Base-by-base conservation (phyloP, 2,329 filamentous ascomycete species). In the Penicillium sp. region DNA sequence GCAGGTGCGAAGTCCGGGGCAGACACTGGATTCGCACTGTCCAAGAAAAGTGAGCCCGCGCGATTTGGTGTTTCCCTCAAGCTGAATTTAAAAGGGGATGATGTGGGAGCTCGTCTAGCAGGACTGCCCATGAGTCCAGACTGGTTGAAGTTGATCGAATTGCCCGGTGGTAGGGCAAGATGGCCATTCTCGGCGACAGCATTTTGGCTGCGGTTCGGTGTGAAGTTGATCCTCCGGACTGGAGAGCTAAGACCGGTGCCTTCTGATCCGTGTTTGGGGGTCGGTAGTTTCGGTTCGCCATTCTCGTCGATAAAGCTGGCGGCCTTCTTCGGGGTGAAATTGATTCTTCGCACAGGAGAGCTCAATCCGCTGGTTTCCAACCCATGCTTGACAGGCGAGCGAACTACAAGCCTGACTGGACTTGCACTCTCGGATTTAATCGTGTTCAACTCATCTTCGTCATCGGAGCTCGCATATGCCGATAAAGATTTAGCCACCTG, bases 381-480 rank as follows among this genome's bases (percentile, higher is more conserved):
- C 24, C 54, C 57, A 18, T 59, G 59, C 58, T 70, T 76, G 13
- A 54, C 50, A 10, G 75, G 72, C 8, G 72, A 75, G 45, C 69
- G 64, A 49, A 71, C 64, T 16, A 72, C 48, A 14, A 70, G 57
- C 45, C 67, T 73, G 29, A 68, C 48, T 1, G 55, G 47, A 16
- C 54, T 57, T 48, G 51, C 58, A 36, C 54, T 52, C 9, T 68
- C 68, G 32, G 70, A 68, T 53, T 76, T 78, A 5, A 61, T 66
- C 1, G 64, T 65, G 22, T 65, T 68, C 32, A 77, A 64, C 54
- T 79, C 76, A 57, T 78, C 76, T 8, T 79, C 77, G 34, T 77
- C 71, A 22, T 75, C 70, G 3, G 74, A 73, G 54, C 68, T 70
- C 4, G 64, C 68, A 42, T 74, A 71, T 4, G 71, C 62, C 2